Conservation (phyloP, 805 yeast genomes). For the Candida stauntonica region DNA sequence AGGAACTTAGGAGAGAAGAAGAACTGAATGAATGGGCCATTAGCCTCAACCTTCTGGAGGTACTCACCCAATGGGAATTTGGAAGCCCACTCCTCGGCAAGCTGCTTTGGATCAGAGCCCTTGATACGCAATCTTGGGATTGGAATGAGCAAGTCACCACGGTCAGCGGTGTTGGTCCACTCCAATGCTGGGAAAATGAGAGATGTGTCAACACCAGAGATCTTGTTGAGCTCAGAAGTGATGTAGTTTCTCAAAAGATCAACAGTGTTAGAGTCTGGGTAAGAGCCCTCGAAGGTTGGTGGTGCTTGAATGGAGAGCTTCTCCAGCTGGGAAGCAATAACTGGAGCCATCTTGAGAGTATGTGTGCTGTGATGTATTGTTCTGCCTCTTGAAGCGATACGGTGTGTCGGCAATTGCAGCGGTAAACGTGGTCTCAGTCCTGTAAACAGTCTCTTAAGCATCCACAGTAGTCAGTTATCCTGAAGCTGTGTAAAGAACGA, state of each 20-base stretch:
- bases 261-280: constrained; percentile 73
- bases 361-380: too few species aligned
- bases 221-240: constrained; percentile 65
- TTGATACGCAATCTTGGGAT: constrained; percentile 87
- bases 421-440: background rate
- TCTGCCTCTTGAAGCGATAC: too few species aligned
- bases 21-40: constrained; percentile 90
- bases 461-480: constrained; percentile 14
- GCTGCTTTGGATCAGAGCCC: constrained; percentile 70
- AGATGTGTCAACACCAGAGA: constrained; percentile 66
- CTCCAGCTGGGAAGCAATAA: constrained; percentile 29
- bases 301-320: constrained; percentile 40
- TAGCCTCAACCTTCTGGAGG: constrained; percentile 67
- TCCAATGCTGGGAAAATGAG: constrained; percentile 83
- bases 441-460: constrained; percentile 16
- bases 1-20: constrained; percentile 67
- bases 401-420: too few species aligned
- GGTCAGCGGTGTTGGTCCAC: constrained; percentile 77
- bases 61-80: constrained; percentile 70
- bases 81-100: constrained; percentile 74
- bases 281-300: constrained; percentile 48
- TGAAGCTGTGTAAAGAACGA: background rate
- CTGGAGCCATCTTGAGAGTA: constrained; percentile 18
- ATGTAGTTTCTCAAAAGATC: constrained; percentile 90
- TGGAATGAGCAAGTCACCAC: constrained; percentile 91